Evolutionary conservation across 345 rosid genomes (phyloP).

Genomic region (Salix caprea): DNA sequence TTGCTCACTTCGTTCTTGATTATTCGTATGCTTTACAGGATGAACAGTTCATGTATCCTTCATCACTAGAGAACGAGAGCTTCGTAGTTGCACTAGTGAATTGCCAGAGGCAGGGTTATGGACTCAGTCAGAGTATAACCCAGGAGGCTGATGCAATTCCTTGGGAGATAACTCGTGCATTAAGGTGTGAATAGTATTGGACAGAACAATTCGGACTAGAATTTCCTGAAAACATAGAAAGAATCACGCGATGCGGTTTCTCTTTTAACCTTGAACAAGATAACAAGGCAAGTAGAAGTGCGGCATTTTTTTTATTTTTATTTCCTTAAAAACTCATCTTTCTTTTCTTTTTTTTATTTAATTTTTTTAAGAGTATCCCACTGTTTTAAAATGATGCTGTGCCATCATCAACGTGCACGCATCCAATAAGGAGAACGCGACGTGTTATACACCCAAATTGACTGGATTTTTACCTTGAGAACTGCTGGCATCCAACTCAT

Average conservation of each 20-base stretch:
- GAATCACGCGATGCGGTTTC: background rate
- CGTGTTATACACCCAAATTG: background rate
- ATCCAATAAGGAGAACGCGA: too few relatives aligned
- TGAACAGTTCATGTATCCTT: slow-evolving; percentile 75
- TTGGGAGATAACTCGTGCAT: slow-evolving; percentile 90
- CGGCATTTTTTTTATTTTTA: background rate
- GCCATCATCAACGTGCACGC: too few relatives aligned
- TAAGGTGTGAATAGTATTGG: slow-evolving; percentile 27
- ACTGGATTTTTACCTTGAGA: too few relatives aligned
- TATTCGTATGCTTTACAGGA: slow-evolving; percentile 47
- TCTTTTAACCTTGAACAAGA: background rate
- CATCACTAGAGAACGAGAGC: slow-evolving; percentile 67
- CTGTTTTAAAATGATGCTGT: background rate
- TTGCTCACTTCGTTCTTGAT: background rate
- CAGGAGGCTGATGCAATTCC: slow-evolving; percentile 25
- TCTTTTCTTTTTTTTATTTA: too few relatives aligned
- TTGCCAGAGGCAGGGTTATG: slow-evolving; percentile 29
- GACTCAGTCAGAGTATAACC: slow-evolving; percentile 9
- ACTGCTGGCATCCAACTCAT: too few relatives aligned
- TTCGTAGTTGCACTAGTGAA: slow-evolving; percentile 71
- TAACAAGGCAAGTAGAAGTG: background rate
- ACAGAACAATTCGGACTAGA: background rate
- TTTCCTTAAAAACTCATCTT: background rate
- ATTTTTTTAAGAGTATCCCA: background rate
- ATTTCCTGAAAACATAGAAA: background rate